Evolutionary conservation across 495 filamentous ascomycete genomes (phyloP).

Genomic region (Elaphomyces granulatus): DNA sequence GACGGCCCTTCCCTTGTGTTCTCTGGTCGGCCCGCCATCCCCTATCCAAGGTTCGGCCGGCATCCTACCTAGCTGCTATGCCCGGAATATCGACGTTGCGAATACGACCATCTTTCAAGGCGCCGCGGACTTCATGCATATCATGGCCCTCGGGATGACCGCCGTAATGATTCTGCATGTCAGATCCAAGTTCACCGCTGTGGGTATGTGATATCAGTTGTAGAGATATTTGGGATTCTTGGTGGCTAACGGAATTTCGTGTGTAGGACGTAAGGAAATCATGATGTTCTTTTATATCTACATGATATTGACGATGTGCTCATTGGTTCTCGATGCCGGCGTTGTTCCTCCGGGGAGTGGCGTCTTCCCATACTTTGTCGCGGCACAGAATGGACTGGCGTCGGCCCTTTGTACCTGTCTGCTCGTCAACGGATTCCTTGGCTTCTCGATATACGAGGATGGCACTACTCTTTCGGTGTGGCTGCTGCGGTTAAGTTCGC

Average conservation of each 20-base stretch:
- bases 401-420: constrained; percentile 81
- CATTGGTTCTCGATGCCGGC: constrained; percentile 83
- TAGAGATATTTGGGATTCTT: too few relatives aligned
- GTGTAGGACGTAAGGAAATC: constrained; percentile 89
- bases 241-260: too few relatives aligned
- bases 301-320: constrained; percentile 75
- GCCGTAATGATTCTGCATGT: constrained; percentile 96
- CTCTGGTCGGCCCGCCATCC: constrained; percentile 57
- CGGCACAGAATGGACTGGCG: constrained; percentile 77
- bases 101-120: constrained; percentile 98
- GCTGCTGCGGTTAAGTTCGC: constrained; percentile 67
- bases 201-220: constrained; percentile 50
- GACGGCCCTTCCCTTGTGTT: constrained; percentile 73
- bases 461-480: constrained; percentile 92
- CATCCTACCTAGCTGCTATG: constrained; percentile 83
- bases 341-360: constrained; percentile 70
- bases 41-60: constrained; percentile 53
- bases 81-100: constrained; percentile 86
- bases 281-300: constrained; percentile 96
- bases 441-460: constrained; percentile 97
- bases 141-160: constrained; percentile 81
- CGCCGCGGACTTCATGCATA: constrained; percentile 83
- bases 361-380: constrained; percentile 81
- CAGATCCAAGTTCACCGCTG: constrained; percentile 92
- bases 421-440: constrained; percentile 94